Evolutionary conservation across 768 basidiomycete species (phyloP).

Genomic region (Kwoniella sp.): DNA sequence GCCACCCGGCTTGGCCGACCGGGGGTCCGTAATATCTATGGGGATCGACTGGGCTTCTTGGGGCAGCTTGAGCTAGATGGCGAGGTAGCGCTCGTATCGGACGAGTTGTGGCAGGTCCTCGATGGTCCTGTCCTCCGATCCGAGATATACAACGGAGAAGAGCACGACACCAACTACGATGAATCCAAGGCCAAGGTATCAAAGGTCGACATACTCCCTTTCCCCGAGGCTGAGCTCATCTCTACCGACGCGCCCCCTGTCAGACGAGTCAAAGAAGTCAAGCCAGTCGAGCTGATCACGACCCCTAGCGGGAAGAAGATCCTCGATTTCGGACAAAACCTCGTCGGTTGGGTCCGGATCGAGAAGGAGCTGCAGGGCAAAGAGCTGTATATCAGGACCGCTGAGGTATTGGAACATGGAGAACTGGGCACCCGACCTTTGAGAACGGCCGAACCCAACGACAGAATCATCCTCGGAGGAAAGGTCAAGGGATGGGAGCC

Average conservation of each 20-base stretch:
- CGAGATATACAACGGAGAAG: constrained; percentile 49
- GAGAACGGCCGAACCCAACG: constrained; percentile 33
- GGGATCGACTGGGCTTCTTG: constrained; percentile 35
- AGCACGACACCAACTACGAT: constrained; percentile 25
- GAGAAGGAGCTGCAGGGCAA: constrained; percentile 13
- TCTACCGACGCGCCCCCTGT: constrained; percentile 46
- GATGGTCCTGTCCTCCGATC: constrained; percentile 23
- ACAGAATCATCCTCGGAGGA: constrained; percentile 33
- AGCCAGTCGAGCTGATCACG: constrained; percentile 40
- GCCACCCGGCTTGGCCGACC: constrained; percentile 28
- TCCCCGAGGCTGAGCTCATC: constrained; percentile 30
- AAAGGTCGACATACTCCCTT: constrained; percentile 20
- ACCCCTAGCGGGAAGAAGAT: constrained; percentile 46
- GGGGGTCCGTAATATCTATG: constrained; percentile 30
- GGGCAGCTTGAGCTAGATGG: constrained; percentile 40
- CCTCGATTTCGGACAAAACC: constrained; percentile 54
- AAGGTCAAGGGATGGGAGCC: constrained; percentile 42
- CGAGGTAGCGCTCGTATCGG: constrained; percentile 16
- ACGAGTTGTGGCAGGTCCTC: constrained; percentile 27
- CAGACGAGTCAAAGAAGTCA: constrained; percentile 24
- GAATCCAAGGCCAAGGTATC: neutral
- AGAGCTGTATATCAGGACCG: constrained; percentile 38
- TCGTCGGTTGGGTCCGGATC: constrained; percentile 49
- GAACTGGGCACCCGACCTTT: constrained; percentile 50
- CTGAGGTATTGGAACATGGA: constrained; percentile 52